These are phyloP conservation scores for Aphanomyces euteiches DNA, from an alignment of 352 stramenopile genomes.

Conservation along the genomic window DNA sequence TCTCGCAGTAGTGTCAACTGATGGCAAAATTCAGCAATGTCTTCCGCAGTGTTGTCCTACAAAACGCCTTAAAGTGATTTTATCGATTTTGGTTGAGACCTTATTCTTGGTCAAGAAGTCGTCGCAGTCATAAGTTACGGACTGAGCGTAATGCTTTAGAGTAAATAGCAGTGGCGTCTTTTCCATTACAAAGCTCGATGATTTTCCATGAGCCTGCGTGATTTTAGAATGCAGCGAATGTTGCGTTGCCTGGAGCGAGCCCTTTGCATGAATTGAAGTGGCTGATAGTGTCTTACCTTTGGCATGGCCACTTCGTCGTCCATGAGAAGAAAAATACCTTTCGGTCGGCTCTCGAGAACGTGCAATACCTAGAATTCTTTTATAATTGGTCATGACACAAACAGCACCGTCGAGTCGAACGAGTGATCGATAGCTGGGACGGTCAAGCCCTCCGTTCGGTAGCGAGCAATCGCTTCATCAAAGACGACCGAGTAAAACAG, in stretches of 20 bases:
- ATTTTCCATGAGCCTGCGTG: background rate
- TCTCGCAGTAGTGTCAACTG: background rate
- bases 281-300: background rate
- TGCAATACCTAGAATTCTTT: conserved; percentile 8
- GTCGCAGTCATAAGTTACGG: conserved; percentile 91
- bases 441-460: conserved; percentile 24
- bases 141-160: conserved; percentile 94
- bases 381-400: background rate
- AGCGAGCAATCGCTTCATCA: conserved; percentile 21
- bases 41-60: conserved; percentile 18
- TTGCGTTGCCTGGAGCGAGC: background rate
- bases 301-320: conserved; percentile 11
- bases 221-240: background rate
- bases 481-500: conserved; percentile 29
- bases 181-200: background rate
- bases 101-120: conserved; percentile 96
- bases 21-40: conserved; percentile 15
- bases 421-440: background rate
- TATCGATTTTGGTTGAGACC: conserved; percentile 66
- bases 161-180: conserved; percentile 60
- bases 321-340: conserved; percentile 4
- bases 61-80: background rate
- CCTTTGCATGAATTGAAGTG: too few species aligned
- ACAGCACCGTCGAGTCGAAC: background rate
- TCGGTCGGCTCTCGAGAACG: background rate